A percentile compares a stretch with the other conserved stretches of the same genome.
Evolutionary conservation across 495 filamentous ascomycete species (phyloP).

Genomic region (Neurospora tetrasperma): DNA sequence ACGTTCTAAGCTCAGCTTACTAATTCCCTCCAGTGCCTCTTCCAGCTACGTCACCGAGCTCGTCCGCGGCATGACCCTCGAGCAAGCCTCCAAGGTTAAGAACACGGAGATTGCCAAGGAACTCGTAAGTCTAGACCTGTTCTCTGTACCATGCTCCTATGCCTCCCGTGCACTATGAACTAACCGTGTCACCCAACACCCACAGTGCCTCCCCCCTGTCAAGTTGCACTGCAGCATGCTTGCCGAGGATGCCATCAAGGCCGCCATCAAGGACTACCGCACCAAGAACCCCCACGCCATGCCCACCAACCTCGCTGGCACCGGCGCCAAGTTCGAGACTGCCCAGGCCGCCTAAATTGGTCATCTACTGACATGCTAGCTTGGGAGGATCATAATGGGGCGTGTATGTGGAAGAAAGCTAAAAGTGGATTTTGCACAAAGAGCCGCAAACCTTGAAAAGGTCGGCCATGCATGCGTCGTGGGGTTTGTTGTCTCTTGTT

Average conservation of each 20-base stretch:
- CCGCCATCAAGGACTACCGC: conserved; percentile 96
- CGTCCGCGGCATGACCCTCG: conserved; percentile 90
- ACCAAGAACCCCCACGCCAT: conserved; percentile 80
- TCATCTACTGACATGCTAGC: not conserved
- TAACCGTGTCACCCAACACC: not conserved
- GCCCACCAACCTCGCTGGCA: conserved; percentile 64
- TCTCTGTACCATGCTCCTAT: not conserved
- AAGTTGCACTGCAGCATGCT: conserved; percentile 99
- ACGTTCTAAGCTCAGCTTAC: not conserved
- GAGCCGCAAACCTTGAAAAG: not conserved
- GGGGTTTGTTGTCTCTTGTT: not conserved
- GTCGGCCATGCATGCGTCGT: not conserved
- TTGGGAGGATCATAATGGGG: not conserved
- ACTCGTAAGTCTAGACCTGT: conserved; percentile 30
- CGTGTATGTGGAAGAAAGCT: not conserved
- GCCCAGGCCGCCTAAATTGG: not conserved
- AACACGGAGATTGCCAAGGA: conserved; percentile 98
- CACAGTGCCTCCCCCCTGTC: conserved; percentile 72
- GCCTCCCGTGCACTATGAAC: not conserved
- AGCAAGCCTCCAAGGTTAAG: conserved; percentile 79
- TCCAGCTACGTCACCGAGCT: conserved; percentile 87
- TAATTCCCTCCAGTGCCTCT: conserved; percentile 19
- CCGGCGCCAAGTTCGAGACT: conserved; percentile 26
- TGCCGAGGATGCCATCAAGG: conserved; percentile 98
- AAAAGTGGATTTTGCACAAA: not conserved